Percentiles rank a stretch among this genome's conserved stretches.
These are phyloP conservation scores for Paspalum vaginatum DNA, from an alignment of 176 grass and related monocot species.

Conservation along the genomic window DNA sequence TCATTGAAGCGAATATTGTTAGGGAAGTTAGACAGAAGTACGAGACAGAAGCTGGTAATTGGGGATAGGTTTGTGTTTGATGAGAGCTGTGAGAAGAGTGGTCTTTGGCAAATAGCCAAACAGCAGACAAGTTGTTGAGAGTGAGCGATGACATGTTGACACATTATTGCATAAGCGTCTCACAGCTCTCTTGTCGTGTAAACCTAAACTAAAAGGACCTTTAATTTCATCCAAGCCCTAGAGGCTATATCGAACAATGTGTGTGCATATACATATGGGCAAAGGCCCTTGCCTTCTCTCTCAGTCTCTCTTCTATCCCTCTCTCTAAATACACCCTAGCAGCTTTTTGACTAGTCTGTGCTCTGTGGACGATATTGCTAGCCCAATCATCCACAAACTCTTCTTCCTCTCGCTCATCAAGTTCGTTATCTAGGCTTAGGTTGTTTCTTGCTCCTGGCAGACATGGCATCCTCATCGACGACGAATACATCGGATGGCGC, in stretches of 20 bases:
- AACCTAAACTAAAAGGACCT: constrained; percentile 75
- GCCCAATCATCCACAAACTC: constrained; percentile 14
- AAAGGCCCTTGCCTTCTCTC: constrained; percentile 29
- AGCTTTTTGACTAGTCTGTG: constrained; percentile 21
- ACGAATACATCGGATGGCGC: constrained; percentile 60
- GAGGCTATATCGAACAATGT: constrained; percentile 27
- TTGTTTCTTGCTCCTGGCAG: background rate
- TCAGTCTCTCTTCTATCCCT: constrained; percentile 21
- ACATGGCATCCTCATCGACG: constrained; percentile 61
- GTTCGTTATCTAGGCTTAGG: background rate
- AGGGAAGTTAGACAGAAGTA: constrained; percentile 55
- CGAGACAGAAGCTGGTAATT: constrained; percentile 27
- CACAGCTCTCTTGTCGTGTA: constrained; percentile 62
- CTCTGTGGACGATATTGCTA: background rate
- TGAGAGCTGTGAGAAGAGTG: constrained; percentile 50
- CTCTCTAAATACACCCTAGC: background rate
- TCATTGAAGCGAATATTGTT: constrained; percentile 51
- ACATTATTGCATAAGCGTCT: constrained; percentile 21
- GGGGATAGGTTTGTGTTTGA: constrained; percentile 60
- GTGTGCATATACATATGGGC: constrained; percentile 5
- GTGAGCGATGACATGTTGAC: constrained; percentile 33
- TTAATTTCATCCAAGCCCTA: constrained; percentile 72
- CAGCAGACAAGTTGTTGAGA: constrained; percentile 49
- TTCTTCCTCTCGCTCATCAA: constrained; percentile 11
- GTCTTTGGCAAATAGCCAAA: constrained; percentile 64